These are phyloP conservation scores for Arabidopsis hybrid DNA, from an alignment of 441 rosid genomes.

Conservation along the genomic window DNA sequence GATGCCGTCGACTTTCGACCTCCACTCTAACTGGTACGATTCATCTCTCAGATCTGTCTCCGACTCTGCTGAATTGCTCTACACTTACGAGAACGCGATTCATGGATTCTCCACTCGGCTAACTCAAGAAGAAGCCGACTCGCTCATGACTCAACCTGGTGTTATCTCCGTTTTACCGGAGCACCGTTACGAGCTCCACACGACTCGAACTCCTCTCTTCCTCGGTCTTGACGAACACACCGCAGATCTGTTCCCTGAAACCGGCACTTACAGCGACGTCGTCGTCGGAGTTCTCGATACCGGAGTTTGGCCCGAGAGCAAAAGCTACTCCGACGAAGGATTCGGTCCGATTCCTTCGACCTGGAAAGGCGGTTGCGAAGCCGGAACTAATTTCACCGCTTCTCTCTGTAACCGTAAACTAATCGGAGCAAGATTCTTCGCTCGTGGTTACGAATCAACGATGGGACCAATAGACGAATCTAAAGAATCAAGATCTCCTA, in stretches of 20 bases:
- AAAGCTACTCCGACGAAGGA: conserved; percentile 65
- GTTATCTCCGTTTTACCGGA: conserved; percentile 70
- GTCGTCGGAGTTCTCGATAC: conserved; percentile 78
- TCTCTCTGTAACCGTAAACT: conserved; percentile 63
- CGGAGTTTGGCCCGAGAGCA: conserved; percentile 81
- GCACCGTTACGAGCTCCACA: conserved; percentile 63
- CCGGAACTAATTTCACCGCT: conserved; percentile 60
- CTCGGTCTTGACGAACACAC: conserved; percentile 59
- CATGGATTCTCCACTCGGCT: conserved; percentile 72
- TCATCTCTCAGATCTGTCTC: conserved; percentile 79
- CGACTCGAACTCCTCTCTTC: conserved; percentile 76
- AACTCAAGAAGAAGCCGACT: conserved; percentile 56
- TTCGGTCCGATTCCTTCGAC: conserved; percentile 57
- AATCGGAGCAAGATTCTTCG: conserved; percentile 72
- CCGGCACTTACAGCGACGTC: conserved; percentile 53
- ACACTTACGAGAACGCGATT: conserved; percentile 67
- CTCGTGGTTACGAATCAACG: conserved; percentile 65
- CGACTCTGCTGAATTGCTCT: conserved; percentile 60
- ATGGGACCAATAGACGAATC: conserved; percentile 65
- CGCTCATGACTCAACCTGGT: conserved; percentile 59
- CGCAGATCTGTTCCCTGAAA: conserved; percentile 52
- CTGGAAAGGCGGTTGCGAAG: conserved; percentile 74
- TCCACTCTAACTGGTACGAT: conserved; percentile 80
- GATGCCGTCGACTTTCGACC: conserved; percentile 69
- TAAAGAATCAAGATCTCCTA: conserved; percentile 55